Base-by-base conservation (phyloP, 345 rosid species). In the Lenwebbia sp. region DNA sequence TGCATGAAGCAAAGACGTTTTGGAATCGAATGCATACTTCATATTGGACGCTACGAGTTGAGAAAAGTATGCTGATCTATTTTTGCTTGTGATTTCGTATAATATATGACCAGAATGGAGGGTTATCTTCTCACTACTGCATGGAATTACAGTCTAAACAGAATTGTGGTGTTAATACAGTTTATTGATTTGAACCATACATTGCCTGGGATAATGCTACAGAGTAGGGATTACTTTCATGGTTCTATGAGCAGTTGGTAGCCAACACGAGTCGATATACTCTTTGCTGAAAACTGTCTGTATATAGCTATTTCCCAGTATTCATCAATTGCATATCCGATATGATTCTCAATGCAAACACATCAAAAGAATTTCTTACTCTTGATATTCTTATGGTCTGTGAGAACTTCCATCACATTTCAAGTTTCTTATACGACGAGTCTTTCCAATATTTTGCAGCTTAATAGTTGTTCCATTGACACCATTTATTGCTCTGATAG, bases 401-500 rank as follows among this genome's bases (percentile, higher is more conserved):
- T 10, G 9, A 70, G 78, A 70, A 33, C 78, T 70, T 33, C 78
- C 78, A 70, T 70, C 44, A 70, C 47, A 17, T 70, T 65, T 70
- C 44, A 33, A 70, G 78, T 70, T 33, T 70, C 47, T 19, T 22
- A 10, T 19, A 33, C 1, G 0, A 8, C 5, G 25, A 19, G 47
- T 70, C 78, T 70, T 33, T 19, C 44, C 47, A 33, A 33, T 70
- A 62, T 70, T 70, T 70, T 70, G 47, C 44, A 70, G 47, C 47
- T 70, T 33, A 33, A 37, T 70, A 70, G 44, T 17, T 65, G 76
- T 65, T 65, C 41, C 0, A 1, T 51, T 82, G 41, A 54, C 55
- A n/a, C 55, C 37, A 62, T 19, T 74, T 23, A 84, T 30, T 85
- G 82, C 51, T 93, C 23, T 86, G 15, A 65, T 56, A 97, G 98